phyloP scores from a whole-genome alignment of 2,329 filamentous ascomycete genomes.

The Neodidymelliopsis sp. region DNA sequence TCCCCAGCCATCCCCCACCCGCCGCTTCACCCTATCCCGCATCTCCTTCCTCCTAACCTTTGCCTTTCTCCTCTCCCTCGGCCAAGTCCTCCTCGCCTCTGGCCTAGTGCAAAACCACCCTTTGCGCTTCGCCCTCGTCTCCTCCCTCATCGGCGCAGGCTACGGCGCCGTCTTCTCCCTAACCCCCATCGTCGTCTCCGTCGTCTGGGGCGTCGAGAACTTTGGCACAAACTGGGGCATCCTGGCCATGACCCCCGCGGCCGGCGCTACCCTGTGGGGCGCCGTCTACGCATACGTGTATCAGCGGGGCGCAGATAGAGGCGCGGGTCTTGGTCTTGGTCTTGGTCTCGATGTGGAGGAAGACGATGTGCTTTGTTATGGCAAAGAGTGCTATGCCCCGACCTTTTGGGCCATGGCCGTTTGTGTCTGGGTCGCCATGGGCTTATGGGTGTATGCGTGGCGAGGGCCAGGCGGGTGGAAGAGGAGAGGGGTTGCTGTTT shows the following conservation, averaged over 20 bases:
- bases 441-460: constrained; percentile 80
- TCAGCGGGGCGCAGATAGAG: constrained; percentile 66
- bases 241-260: constrained; percentile 87
- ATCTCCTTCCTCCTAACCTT: constrained; percentile 81
- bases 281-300: constrained; percentile 86
- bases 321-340: no score
- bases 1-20: constrained; percentile 8
- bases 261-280: constrained; percentile 89
- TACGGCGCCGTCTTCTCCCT: constrained; percentile 93
- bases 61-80: constrained; percentile 73
- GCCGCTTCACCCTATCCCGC: constrained; percentile 72
- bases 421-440: constrained; percentile 80
- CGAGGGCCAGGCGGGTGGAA: constrained; percentile 79
- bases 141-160: constrained; percentile 82
- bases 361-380: constrained; percentile 74
- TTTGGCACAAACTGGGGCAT: constrained; percentile 99
- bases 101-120: constrained; percentile 77
- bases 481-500: constrained; percentile 75
- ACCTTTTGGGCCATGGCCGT: constrained; percentile 88
- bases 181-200: constrained; percentile 90
- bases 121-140: constrained; percentile 85
- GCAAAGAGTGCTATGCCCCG: constrained; percentile 77
- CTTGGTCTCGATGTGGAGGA: constrained; percentile 37
- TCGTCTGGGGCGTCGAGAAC: constrained; percentile 98
- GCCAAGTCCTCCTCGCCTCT: constrained; percentile 79